Conservation (phyloP, 768 basidiomycete species). For the Phlebiopsis gigantea region DNA sequence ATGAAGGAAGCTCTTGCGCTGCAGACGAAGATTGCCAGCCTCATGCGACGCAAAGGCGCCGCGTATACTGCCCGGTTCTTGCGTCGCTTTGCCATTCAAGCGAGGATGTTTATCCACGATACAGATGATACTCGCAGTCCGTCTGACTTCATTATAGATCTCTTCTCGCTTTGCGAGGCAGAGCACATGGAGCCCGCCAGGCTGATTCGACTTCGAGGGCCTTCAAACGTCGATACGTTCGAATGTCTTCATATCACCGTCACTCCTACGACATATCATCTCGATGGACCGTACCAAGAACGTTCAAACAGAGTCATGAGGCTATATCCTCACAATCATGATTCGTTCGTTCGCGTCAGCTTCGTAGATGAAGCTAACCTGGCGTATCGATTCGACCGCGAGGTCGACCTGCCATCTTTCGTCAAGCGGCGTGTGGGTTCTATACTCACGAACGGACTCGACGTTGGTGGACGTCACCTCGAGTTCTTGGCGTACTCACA, state of each 20-base stretch:
- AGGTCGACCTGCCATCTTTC: constrained; percentile 47
- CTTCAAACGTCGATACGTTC: constrained; percentile 25
- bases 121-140: constrained; percentile 8
- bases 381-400: constrained; percentile 49
- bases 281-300: constrained; percentile 53
- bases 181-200: constrained; percentile 17
- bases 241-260: constrained; percentile 42
- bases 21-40: not conserved
- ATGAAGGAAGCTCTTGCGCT: constrained; percentile 39
- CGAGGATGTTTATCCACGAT: constrained; percentile 17
- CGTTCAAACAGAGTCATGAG: constrained; percentile 60
- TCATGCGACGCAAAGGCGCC: not conserved
- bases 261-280: constrained; percentile 48
- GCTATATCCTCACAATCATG: constrained; percentile 40
- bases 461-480: constrained; percentile 50
- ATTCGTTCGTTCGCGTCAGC: constrained; percentile 56
- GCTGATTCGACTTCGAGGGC: not conserved
- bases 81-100: constrained; percentile 30
- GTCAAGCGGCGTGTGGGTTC: constrained; percentile 32
- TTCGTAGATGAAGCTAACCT: constrained; percentile 56
- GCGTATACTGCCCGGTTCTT: constrained; percentile 28
- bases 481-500: constrained; percentile 68
- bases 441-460: constrained; percentile 39
- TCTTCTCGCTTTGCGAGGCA: constrained; percentile 23
- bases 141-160: constrained; percentile 6